A percentile compares a stretch with the other conserved stretches of the same genome.
These are phyloP conservation scores for Angophora floribunda DNA, from an alignment of 345 rosid species.

Conservation along the genomic window DNA sequence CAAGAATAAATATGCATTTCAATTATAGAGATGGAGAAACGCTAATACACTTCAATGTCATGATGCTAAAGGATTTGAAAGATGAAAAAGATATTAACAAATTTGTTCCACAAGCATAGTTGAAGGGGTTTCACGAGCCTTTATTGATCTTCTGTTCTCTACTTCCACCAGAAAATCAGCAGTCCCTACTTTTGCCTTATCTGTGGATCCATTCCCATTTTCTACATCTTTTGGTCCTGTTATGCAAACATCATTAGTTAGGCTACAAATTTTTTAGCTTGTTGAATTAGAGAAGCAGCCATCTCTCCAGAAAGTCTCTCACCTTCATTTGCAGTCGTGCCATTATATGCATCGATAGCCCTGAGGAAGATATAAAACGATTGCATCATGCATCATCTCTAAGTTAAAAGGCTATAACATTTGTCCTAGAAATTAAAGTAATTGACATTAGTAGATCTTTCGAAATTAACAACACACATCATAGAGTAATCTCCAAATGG, in stretches of 20 bases:
- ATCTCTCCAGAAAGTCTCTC: not conserved
- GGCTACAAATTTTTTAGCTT: not conserved
- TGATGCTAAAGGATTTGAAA: not conserved
- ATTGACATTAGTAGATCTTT: not conserved
- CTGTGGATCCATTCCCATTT: constrained; percentile 11
- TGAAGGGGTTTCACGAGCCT: constrained; percentile 13
- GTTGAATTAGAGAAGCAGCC: not conserved
- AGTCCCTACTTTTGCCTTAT: constrained; percentile 44
- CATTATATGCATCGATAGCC: not conserved
- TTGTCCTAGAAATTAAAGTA: not conserved
- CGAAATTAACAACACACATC: not conserved
- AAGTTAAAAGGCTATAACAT: not conserved
- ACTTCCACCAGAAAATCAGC: constrained; percentile 60
- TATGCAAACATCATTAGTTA: not conserved
- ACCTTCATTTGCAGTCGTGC: not conserved
- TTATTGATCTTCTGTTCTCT: constrained; percentile 63
- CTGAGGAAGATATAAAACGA: not conserved
- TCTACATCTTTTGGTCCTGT: constrained; percentile 19
- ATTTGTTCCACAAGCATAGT: not conserved
- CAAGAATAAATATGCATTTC: not conserved
- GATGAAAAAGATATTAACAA: not conserved
- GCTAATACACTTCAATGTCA: not conserved
- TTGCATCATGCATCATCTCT: not conserved
- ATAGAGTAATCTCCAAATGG: not conserved
- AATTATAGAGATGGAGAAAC: not conserved